phyloP scores from a whole-genome alignment of 306 rosid species.

The Vigna angularis region DNA sequence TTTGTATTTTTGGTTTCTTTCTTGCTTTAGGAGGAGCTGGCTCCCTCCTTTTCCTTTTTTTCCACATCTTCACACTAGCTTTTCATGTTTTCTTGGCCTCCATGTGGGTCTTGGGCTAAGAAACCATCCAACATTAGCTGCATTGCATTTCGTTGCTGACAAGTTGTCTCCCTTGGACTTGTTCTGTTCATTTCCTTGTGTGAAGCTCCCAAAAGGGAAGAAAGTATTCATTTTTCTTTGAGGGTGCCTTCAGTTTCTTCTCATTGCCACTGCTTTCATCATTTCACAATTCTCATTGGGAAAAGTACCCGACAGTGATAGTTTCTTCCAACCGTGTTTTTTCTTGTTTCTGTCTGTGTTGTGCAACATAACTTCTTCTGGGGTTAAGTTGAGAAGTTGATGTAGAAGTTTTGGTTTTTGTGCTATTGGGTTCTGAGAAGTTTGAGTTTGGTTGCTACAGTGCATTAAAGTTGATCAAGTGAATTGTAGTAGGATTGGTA shows the following conservation, averaged over 20 bases:
- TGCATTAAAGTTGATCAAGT: conserved; percentile 5
- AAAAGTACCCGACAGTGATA: neutral
- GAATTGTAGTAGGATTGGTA: conserved; percentile 34
- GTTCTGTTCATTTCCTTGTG: conserved; percentile 30
- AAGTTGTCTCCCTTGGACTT: conserved; percentile 42
- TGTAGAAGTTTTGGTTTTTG: conserved; percentile 13
- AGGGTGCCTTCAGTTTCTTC: conserved; percentile 29
- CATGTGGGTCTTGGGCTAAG: conserved; percentile 63
- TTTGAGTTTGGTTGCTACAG: conserved; percentile 34
- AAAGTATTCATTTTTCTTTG: conserved; percentile 35
- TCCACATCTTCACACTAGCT: conserved; percentile 67
- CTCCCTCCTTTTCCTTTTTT: conserved; percentile 52
- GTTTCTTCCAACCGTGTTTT: neutral
- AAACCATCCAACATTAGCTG: conserved; percentile 43
- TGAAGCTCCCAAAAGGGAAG: conserved; percentile 39
- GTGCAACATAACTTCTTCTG: conserved; percentile 21
- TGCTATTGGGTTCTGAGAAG: neutral
- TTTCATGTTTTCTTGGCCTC: conserved; percentile 62
- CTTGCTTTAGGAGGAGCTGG: conserved; percentile 58
- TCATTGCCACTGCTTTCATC: neutral
- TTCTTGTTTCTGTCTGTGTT: conserved; percentile 38
- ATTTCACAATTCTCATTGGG: conserved; percentile 15
- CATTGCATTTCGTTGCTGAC: conserved; percentile 51
- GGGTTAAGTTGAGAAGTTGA: conserved; percentile 44
- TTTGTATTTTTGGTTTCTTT: conserved; percentile 54